A percentile compares a stretch with the other conserved stretches of the same genome.
phyloP scores from a whole-genome alignment of 129 eudicot genomes.

The Apium graveolens region DNA sequence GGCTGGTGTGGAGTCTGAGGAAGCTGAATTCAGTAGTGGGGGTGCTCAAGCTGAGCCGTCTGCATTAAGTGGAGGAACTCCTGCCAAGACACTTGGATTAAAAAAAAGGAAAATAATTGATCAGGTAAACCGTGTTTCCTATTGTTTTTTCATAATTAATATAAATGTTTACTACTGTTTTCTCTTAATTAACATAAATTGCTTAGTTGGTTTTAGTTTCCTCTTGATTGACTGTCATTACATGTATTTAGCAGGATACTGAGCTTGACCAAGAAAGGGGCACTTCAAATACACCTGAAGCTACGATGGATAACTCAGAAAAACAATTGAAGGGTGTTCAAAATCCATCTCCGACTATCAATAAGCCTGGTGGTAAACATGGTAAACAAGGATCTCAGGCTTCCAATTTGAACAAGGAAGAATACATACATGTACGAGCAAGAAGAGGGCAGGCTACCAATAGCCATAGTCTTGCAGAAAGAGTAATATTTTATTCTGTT shows the following conservation, averaged over 20 bases:
- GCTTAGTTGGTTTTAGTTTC: neutral
- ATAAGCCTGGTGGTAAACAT: conserved; percentile 52
- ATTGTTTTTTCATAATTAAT: neutral
- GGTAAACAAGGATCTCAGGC: conserved; percentile 60
- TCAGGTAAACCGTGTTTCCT: conserved; percentile 41
- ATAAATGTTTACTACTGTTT: neutral
- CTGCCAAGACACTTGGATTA: conserved; percentile 40
- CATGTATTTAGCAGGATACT: conserved; percentile 30
- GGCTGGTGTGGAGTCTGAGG: conserved; percentile 49
- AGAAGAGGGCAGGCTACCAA: conserved; percentile 99
- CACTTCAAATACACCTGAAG: conserved; percentile 32
- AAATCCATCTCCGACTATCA: conserved; percentile 33
- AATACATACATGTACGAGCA: conserved; percentile 82
- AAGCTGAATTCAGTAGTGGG: conserved; percentile 53
- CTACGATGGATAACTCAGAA: conserved; percentile 29
- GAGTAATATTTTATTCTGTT: conserved; percentile 37
- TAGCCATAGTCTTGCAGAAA: conserved; percentile 99
- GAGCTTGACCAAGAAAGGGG: conserved; percentile 44
- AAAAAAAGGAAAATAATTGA: conserved; percentile 70
- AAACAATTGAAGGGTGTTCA: conserved; percentile 47
- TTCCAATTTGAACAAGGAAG: conserved; percentile 69
- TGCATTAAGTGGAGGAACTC: conserved; percentile 22
- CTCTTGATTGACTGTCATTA: neutral
- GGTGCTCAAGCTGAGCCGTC: conserved; percentile 41
- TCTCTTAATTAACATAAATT: neutral